Percentiles rank a stretch among this genome's conserved stretches.
Evolutionary conservation across 1,139 yeast genomes (phyloP).

Genomic region (Diutina catenulata): DNA sequence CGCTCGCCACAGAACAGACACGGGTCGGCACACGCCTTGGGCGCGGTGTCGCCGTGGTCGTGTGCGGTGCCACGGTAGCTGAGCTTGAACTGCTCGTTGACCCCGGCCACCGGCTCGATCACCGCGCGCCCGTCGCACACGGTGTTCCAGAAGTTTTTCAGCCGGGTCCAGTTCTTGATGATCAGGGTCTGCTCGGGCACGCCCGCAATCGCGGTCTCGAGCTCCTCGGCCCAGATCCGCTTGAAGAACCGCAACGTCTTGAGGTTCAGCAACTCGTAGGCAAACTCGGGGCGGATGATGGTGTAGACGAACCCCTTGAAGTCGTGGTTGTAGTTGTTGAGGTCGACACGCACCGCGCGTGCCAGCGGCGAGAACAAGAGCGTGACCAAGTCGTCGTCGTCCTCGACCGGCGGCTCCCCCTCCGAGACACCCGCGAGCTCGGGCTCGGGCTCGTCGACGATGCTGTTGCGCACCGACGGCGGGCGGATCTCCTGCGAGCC

Average conservation of each 20-base stretch:
- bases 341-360: slow-evolving; percentile 49
- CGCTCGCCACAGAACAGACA: slow-evolving; percentile 79
- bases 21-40: slow-evolving; percentile 62
- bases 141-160: slow-evolving; percentile 45
- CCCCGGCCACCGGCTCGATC: slow-evolving; percentile 80
- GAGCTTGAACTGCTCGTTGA: slow-evolving; percentile 55
- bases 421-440: background rate
- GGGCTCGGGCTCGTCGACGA: slow-evolving; percentile 7
- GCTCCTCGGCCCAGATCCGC: slow-evolving; percentile 59
- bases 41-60: slow-evolving; percentile 18
- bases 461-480: too few species aligned
- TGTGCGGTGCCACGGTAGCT: slow-evolving; percentile 13
- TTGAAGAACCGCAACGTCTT: slow-evolving; percentile 54
- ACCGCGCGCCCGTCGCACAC: slow-evolving; percentile 72
- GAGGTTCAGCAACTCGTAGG: slow-evolving; percentile 27
- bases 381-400: background rate
- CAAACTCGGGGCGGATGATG: slow-evolving; percentile 23
- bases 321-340: slow-evolving; percentile 29
- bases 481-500: slow-evolving; percentile 5
- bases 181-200: slow-evolving; percentile 25
- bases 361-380: slow-evolving; percentile 41
- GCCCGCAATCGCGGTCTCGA: slow-evolving; percentile 44
- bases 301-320: slow-evolving; percentile 28
- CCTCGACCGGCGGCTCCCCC: background rate
- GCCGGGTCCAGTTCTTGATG: slow-evolving; percentile 35